Evolutionary conservation across 225 moss, liverwort and hornwort species (phyloP).

Genomic region (Polytrichum commune): DNA sequence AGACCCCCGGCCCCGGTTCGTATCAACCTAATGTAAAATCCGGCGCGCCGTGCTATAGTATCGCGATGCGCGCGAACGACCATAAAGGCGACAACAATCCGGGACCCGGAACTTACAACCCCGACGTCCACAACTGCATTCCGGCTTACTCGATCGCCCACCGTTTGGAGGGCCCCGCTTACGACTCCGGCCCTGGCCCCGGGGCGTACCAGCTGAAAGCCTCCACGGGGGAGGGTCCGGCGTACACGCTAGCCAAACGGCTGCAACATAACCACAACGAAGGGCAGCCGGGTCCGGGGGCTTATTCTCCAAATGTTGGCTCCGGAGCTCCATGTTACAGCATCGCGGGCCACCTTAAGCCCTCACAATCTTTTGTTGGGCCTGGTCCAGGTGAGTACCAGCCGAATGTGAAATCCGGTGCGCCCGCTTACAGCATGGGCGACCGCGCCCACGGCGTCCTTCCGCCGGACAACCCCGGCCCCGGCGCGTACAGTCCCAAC

Average conservation of each 20-base stretch:
- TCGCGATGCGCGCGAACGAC: conserved; percentile 13
- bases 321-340: conserved; percentile 47
- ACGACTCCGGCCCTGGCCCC: conserved; percentile 32
- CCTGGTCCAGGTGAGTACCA: conserved; percentile 64
- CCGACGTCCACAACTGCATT: conserved; percentile 25
- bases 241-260: conserved; percentile 39
- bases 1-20: conserved; percentile 31
- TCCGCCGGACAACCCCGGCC: conserved; percentile 34
- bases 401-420: conserved; percentile 15
- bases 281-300: conserved; percentile 52
- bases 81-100: conserved; percentile 7
- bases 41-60: conserved; percentile 20
- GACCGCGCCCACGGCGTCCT: conserved; percentile 18
- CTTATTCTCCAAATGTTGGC: conserved; percentile 38
- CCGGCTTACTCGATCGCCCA: conserved; percentile 42
- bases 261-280: neutral
- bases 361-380: conserved; percentile 1
- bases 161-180: conserved; percentile 19
- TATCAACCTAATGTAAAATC: conserved; percentile 24
- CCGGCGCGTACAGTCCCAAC: conserved; percentile 44
- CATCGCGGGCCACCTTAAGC: conserved; percentile 12
- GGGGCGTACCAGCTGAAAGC: conserved; percentile 31
- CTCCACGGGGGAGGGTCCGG: conserved; percentile 27
- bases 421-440: conserved; percentile 47
- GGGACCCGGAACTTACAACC: conserved; percentile 18